phyloP scores from a whole-genome alignment of 2,329 filamentous ascomycete species.

The Chrysoporthe cubensis region DNA sequence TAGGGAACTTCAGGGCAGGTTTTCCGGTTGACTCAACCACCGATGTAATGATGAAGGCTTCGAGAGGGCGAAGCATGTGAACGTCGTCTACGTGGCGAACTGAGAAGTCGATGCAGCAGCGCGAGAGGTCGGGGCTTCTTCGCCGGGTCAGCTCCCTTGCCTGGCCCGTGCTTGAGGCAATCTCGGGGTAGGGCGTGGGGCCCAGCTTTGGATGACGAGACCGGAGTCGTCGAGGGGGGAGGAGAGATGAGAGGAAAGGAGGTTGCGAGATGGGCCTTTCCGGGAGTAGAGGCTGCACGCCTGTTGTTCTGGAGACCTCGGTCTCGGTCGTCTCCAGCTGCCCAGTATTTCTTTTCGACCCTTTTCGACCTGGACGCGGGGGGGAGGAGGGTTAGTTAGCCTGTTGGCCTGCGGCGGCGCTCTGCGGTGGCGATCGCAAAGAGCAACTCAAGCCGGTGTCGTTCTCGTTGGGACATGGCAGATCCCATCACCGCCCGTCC shows the following conservation, averaged over 20 bases:
- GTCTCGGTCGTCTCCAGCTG: too few relatives aligned
- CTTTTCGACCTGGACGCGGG: not conserved
- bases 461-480: not conserved
- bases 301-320: not conserved
- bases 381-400: not conserved
- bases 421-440: not conserved
- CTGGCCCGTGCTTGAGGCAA: slow-evolving; percentile 11
- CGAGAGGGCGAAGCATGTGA: not conserved
- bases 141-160: not conserved
- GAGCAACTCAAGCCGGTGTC: not conserved
- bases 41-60: not conserved
- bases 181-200: not conserved
- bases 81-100: not conserved
- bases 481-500: not conserved
- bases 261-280: not conserved
- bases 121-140: not conserved
- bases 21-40: not conserved
- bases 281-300: not conserved
- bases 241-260: not conserved
- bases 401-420: not conserved
- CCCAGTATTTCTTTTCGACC: not conserved
- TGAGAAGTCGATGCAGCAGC: not conserved
- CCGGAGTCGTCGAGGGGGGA: not conserved
- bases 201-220: not conserved
- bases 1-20: not conserved